phyloP scores from a whole-genome alignment of 2,329 filamentous ascomycete species.

The Scedosporium apiospermum region DNA sequence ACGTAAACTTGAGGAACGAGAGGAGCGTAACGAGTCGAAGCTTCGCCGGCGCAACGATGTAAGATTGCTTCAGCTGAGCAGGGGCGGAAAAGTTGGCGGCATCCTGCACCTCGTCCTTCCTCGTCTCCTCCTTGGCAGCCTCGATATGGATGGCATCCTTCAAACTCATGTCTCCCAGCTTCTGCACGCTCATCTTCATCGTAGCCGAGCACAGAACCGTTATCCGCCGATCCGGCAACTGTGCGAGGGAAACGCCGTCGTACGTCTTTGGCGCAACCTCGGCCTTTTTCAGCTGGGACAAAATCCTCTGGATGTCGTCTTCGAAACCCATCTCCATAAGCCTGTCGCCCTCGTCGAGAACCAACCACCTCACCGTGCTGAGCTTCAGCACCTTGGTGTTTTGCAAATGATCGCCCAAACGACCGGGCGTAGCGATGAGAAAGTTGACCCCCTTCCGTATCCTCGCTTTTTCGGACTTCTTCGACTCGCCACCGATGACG shows the following conservation, averaged over 20 bases:
- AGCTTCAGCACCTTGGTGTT: conserved; percentile 86
- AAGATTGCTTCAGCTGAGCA: conserved; percentile 87
- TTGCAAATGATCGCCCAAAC: conserved; percentile 82
- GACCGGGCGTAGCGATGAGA: conserved; percentile 85
- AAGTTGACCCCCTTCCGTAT: conserved; percentile 93
- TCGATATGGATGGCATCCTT: conserved; percentile 86
- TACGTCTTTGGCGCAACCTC: conserved; percentile 48
- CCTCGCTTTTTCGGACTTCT: conserved; percentile 81
- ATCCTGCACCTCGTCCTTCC: conserved; percentile 5
- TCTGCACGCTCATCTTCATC: conserved; percentile 95
- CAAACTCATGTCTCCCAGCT: conserved; percentile 86
- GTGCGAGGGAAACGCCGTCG: conserved; percentile 46
- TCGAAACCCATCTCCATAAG: conserved; percentile 98
- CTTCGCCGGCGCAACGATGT: conserved; percentile 80
- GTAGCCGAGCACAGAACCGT: conserved; percentile 94
- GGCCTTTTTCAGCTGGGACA: conserved; percentile 64
- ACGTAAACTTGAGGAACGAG: conserved; percentile 75
- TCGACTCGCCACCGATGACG: conserved; percentile 60
- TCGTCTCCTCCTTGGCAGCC: conserved; percentile 39
- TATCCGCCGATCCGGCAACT: conserved; percentile 65
- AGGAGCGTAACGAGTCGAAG: conserved; percentile 81
- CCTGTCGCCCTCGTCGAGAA: conserved; percentile 94
- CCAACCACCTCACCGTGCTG: conserved; percentile 82
- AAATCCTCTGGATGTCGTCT: conserved; percentile 81
- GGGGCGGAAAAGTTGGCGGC: conserved; percentile 61